These are phyloP conservation scores for Tremella mesenterica DNA, from an alignment of 768 basidiomycete species.

Conservation along the genomic window DNA sequence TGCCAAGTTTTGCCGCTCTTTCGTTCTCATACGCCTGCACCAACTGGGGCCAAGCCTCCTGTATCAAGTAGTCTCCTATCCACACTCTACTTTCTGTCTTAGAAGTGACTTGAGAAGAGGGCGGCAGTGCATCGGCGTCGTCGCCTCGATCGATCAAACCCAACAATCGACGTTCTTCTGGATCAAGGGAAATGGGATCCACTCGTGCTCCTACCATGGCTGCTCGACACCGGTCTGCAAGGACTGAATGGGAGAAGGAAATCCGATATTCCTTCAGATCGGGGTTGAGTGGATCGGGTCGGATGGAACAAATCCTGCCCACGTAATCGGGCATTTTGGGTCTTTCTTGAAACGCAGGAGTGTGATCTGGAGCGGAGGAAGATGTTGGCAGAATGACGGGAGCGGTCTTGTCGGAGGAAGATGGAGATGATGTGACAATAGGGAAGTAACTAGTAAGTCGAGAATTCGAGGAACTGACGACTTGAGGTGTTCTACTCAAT, in stretches of 20 bases:
- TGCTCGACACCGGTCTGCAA: conserved; percentile 58
- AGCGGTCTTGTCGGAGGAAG: background rate
- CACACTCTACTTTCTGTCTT: conserved; percentile 60
- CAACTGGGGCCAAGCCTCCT: conserved; percentile 57
- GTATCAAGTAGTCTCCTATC: conserved; percentile 74
- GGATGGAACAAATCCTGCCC: conserved; percentile 57
- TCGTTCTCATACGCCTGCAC: conserved; percentile 58
- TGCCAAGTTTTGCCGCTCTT: conserved; percentile 55
- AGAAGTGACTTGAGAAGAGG: too few species aligned
- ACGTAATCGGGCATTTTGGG: conserved; percentile 47
- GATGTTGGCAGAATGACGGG: conserved; percentile 45
- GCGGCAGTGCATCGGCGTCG: background rate
- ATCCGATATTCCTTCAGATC: conserved; percentile 72
- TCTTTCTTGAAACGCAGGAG: conserved; percentile 48
- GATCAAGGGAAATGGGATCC: conserved; percentile 48
- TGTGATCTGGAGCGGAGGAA: conserved; percentile 43
- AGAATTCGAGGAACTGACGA: background rate
- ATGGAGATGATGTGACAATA: background rate
- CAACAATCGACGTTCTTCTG: conserved; percentile 45
- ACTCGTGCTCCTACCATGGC: conserved; percentile 59
- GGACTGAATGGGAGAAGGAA: conserved; percentile 59
- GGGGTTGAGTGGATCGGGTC: conserved; percentile 52
- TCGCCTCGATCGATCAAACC: conserved; percentile 37
- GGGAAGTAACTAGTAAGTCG: background rate
- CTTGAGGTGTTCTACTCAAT: conserved; percentile 27